A percentile compares a stretch with the other conserved stretches of the same genome.
phyloP scores from a whole-genome alignment of 1,284 basidiomycete genomes.

The Afroboletus lepidellus region DNA sequence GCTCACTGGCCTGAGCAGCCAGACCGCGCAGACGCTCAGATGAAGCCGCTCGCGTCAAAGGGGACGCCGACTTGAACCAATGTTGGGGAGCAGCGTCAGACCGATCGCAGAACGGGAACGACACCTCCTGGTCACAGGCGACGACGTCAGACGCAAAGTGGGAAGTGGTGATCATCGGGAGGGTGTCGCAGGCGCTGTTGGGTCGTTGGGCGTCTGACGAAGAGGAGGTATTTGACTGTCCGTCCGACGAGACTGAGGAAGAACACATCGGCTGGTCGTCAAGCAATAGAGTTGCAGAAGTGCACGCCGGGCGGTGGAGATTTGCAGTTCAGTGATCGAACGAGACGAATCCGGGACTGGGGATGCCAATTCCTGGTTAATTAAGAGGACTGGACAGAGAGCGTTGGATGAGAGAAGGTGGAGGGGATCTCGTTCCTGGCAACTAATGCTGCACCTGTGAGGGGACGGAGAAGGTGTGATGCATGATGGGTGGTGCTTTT shows the following conservation, averaged over 20 bases:
- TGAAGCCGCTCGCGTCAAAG: background rate
- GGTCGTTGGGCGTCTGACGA: background rate
- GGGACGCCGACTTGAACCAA: conserved; percentile 8
- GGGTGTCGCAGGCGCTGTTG: conserved; percentile 2
- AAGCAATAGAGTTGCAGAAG: conserved; percentile 28
- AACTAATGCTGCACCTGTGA: background rate
- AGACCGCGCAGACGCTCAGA: conserved; percentile 11
- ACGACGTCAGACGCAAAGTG: conserved; percentile 16
- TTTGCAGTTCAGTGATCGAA: conserved; percentile 34
- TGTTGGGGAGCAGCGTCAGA: conserved; percentile 8
- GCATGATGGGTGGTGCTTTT: conserved; percentile 24
- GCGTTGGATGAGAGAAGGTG: conserved; percentile 23
- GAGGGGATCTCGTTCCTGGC: conserved; percentile 21
- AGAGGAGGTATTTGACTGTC: conserved; percentile 30
- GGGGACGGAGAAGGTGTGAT: background rate
- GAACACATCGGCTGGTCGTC: conserved; percentile 37
- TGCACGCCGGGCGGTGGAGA: conserved; percentile 16
- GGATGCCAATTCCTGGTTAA: conserved; percentile 23
- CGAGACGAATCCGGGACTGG: conserved; percentile 9
- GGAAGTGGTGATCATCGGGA: conserved; percentile 21
- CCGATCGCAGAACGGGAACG: conserved; percentile 20
- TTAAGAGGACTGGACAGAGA: conserved; percentile 13
- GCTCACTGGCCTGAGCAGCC: conserved; percentile 5
- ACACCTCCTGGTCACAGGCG: conserved; percentile 21
- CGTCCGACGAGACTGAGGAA: conserved; percentile 22